Base-by-base conservation (phyloP, 169 alveolate species). In the Eimeria praecox region DNA sequence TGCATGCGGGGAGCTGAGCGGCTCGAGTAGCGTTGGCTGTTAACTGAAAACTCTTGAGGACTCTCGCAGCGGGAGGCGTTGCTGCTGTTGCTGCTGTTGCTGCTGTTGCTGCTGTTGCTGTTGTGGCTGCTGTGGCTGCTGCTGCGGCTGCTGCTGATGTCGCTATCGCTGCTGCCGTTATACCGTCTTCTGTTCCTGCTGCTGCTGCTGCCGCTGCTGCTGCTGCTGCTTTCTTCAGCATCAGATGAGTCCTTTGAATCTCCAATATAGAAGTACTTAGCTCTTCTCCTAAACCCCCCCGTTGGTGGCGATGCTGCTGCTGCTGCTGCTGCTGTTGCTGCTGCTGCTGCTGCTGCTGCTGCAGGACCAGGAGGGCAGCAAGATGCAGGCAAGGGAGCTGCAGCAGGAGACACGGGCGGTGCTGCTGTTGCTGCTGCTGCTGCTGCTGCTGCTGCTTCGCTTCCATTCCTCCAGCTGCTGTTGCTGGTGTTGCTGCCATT, bases 1-100 rank as follows among this genome's bases (percentile, higher is more conserved):
- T 75, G 56, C 54, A 30, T 44, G n/a, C 42, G 56, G 52, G 27
- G 86, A 3, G 78, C 78, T 27, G 40, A 3, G 78, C 33, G 16
- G 33, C 78, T 27, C 16, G 18, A 27, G 78, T 20, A 27, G 38
- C 20, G 24, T 66, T 66, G 30, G 78, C 40, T 66, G 78, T 33
- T 3, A 12, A 33, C 78, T 12, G 78, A 12, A 10, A 30, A 12
- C 33, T 66, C 38, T 30, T 66, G 78, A n/a, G 78, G 78, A 27
- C 42, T 66, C 38, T 33, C 38, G 40, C 78, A 66, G 33, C 78
- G 78, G 16, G 78, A 66, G 24, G 38, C 24, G 86, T 75, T 75
- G 86, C 54, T 75, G 86, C 86, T 66, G 86, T 75, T 75, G 86
- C 54, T 75, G 86, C 86, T 75, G 86, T 24, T n/a, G 86, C 86